Base-by-base conservation (phyloP, 805 yeast species). In the Metschnikowia baotianmanensis region DNA sequence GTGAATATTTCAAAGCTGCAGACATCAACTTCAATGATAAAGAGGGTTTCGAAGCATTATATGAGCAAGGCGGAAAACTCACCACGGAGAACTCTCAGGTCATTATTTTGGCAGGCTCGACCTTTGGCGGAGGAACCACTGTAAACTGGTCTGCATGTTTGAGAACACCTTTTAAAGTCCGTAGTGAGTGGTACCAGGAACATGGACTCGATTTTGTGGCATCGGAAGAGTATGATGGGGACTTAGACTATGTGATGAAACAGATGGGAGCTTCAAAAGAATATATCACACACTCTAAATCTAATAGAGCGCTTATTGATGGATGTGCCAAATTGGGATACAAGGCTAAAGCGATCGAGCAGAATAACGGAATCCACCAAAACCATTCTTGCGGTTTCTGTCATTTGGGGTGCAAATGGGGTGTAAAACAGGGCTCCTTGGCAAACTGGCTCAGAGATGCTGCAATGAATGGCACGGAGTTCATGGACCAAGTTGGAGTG, bases 121-220 rank as follows among this genome's bases (percentile, higher is more conserved):
- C 77, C 0, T 71, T 77, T 40, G 82, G 82, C 6, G 82, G 82
- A 11, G 82, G 82, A 6, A 63, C 77, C 6, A 74, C 81, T 11
- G 71, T 77, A 31, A 77, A 77, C 58, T 77, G 82, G 82, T 69
- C 75, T 10, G 80, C 81, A 13, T 63, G 74, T 42, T 50, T 77
- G 40, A 65, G 62, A 28, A 72, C 81, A 0, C 77, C 77, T 1
- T 72, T 69, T 55, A 63, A 64, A 38, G 76, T 77, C 3, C 67
- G 82, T 35, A 58, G 65, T 23, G 79, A 76, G 49, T 77, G 79
- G 79, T 72, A 67, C 27, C 67, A 63, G 33, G 60, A 68, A 19
- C 60, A 57, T 37, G 76, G 76, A 0, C 62, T 69, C 9, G 74
- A 72, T 8, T 74, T 72, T 63, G 77, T 65, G n/a, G 73, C 70